Base-by-base conservation (phyloP, 129 eudicot genomes). In the Ambrosia trifida region DNA sequence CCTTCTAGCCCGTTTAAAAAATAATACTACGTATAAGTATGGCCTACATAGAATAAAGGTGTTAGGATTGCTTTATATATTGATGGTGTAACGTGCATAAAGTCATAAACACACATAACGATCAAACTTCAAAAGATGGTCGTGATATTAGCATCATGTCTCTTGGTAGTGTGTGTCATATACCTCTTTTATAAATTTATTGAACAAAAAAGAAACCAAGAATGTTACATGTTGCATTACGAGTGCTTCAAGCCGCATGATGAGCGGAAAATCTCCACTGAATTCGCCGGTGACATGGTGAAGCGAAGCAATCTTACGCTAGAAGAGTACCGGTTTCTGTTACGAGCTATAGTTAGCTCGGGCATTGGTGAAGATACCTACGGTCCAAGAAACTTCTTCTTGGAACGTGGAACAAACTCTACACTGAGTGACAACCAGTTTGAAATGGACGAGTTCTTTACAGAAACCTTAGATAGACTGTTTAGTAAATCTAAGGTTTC, bases 331-430 rank as follows among this genome's bases (percentile, higher is more conserved):
- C 28, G 72, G 47, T 84, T 76, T 68, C 73, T 84, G 5, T 66
- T 84, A 30, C 82, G 80, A 4, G 74, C 88, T 63, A 69, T 80
- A 10, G 83, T 80, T 52, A 84, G 67, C 69, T 80, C 88, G 3
- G 88, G 81, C 47, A 64, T 84, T 14, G 85, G 88, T 24, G 88
- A 84, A 61, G 80, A 78, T 0, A 77, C 88, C 36, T 84, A 84
- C 61, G 68, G 76, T 38, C 88, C 88, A 16, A 81, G 38, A 46
- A 80, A 73, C 78, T 62, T 84, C 63, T 46, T 84, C 77, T 69
- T 17, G 4, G 85, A 81, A 14, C 72, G 66, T 1, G 85, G 81
- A 61, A 62, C 68, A 12, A 56, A 45, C 28, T 78, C 88, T 13
- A 68, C 56, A 3, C 30, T 77, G 9, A 9, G 46, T 3, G 88